These are phyloP conservation scores for Colletotrichum musicola DNA, from an alignment of 2,329 filamentous ascomycete genomes.

Conservation along the genomic window DNA sequence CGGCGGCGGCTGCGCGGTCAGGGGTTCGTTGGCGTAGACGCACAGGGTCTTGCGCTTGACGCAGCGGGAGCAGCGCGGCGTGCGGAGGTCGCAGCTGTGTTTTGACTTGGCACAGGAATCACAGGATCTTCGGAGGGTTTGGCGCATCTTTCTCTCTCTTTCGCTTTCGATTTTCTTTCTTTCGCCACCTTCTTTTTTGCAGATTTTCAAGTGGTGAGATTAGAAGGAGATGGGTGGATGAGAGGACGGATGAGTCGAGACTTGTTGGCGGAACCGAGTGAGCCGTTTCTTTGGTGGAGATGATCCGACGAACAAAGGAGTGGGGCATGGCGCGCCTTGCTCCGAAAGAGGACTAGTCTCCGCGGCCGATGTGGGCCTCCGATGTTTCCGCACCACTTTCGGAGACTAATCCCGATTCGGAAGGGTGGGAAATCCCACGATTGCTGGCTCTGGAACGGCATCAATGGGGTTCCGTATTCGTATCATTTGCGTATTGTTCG, in stretches of 20 bases:
- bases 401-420: conserved; percentile 50
- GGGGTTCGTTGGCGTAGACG: conserved; percentile 67
- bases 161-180: neutral
- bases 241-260: no score
- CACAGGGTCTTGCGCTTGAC: conserved; percentile 61
- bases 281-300: conserved; percentile 10
- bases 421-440: no score
- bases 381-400: conserved; percentile 37
- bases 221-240: no score
- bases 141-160: conserved; percentile 56
- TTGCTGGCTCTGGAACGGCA: no score
- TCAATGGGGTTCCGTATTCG: neutral
- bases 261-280: neutral
- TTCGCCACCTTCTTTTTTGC: no score
- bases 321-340: neutral
- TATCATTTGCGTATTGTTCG: neutral
- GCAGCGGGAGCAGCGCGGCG: conserved; percentile 68
- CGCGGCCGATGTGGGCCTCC: conserved; percentile 12
- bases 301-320: neutral
- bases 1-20: conserved; percentile 45
- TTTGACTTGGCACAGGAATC: conserved; percentile 68
- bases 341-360: conserved; percentile 33
- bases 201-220: no score
- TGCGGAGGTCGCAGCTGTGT: conserved; percentile 66
- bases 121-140: conserved; percentile 69